Base-by-base conservation (phyloP, 2,329 filamentous ascomycete genomes). In the Botrytis elliptica region DNA sequence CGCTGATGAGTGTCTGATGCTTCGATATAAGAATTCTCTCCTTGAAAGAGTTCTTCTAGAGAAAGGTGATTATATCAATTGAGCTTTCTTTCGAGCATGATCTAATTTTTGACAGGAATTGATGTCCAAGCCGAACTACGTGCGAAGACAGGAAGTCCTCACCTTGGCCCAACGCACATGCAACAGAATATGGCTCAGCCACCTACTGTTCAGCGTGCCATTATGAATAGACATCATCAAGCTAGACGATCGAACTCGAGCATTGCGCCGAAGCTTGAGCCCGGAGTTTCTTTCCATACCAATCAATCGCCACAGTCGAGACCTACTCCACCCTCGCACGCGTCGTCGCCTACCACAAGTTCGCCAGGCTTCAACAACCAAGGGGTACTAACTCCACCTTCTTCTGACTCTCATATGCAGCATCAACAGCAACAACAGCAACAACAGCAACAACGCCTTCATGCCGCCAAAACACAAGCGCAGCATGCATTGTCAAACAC, bases 1-100 rank as follows among this genome's bases (percentile, higher is more conserved):
- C 74, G 94, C 95, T 74, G 96, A 98, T 83, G 96, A 98, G 84
- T 98, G 96, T 82, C 85, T 98, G 81, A 98, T 99, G 96, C 87
- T 99, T 79, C 92, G 96, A 74, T 99, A 98, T 84, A 98, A 98
- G 86, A 99, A 98, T 83, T 98, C 96, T 59, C 86, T 98, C 67
- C 88, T 99, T 52, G 96, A 99, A 85, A 90, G 96, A 74, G 97
- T 99, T 80, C 88, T 99, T 71, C 88, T 99, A 55, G 96, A 99
- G 85, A 98, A 98, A 88, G 95, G 94, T 96, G 84, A 55, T 75
- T 65, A 55, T 7, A 46, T 29, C 36, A 29, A 52, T 63, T 25
- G 14, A 46, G 29, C 8, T 25, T 49, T 40, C n/a, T 18, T 12
- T 18, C 38, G 5, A 63, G 33, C n/a, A 64, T 66, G 52, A 62